These are phyloP conservation scores for Calonectria henricotiae DNA, from an alignment of 2,329 filamentous ascomycete genomes.

Conservation along the genomic window DNA sequence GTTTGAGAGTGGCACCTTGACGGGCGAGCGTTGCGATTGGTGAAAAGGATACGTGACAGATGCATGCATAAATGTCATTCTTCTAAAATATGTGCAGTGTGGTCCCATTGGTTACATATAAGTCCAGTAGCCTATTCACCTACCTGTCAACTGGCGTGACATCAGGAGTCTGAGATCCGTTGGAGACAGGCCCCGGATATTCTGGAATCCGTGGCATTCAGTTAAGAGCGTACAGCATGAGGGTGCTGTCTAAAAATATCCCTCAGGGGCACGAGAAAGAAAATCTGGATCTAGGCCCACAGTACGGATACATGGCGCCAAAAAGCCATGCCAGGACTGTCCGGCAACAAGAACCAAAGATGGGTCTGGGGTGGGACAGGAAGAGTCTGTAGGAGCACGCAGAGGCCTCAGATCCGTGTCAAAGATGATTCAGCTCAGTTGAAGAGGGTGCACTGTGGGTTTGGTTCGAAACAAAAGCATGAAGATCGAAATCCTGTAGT, in stretches of 20 bases:
- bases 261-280: constrained; percentile 29
- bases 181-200: not conserved
- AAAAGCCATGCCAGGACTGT: constrained; percentile 23
- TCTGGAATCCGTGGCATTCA: not conserved
- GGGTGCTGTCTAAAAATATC: constrained; percentile 36
- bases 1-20: constrained; percentile 5
- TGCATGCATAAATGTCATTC: constrained; percentile 18
- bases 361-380: not conserved
- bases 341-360: constrained; percentile 31
- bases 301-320: constrained; percentile 7
- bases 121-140: constrained; percentile 1
- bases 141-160: not conserved
- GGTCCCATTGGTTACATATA: constrained; percentile 8
- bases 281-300: constrained; percentile 23
- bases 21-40: constrained; percentile 13
- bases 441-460: not conserved
- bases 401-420: constrained; percentile 5
- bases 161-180: constrained; percentile 4
- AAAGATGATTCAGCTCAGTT: not conserved
- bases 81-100: not conserved
- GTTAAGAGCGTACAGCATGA: constrained; percentile 5
- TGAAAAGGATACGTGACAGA: not conserved
- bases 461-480: constrained; percentile 3
- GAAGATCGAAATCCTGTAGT: constrained; percentile 18
- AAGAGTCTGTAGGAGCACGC: not conserved